Evolutionary conservation across 768 basidiomycete species (phyloP).

Genomic region (Tricholoma flavovirens): DNA sequence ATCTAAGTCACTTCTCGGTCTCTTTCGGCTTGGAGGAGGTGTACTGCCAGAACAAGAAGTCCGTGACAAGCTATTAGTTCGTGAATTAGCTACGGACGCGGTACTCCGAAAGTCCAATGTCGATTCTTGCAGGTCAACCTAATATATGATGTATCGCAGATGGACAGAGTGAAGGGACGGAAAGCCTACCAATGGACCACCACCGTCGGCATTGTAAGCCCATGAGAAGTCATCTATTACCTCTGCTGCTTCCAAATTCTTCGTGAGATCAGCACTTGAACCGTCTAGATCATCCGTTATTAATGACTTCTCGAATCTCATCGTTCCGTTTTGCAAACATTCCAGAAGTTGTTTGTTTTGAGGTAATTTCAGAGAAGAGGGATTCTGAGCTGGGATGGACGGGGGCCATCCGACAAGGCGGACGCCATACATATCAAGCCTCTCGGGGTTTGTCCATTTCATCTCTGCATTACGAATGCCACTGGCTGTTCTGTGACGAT

Average conservation of each 20-base stretch:
- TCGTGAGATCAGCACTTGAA: conserved; percentile 3
- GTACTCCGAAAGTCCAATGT: not conserved
- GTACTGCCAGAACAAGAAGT: not conserved
- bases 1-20: conserved; percentile 21
- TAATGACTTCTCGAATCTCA: conserved; percentile 40
- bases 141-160: conserved; percentile 2
- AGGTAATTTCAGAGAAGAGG: conserved; percentile 47
- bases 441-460: conserved; percentile 68
- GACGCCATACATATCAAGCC: conserved; percentile 52
- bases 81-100: not conserved
- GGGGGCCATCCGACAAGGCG: conserved; percentile 61
- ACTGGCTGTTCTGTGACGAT: conserved; percentile 38
- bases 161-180: not conserved
- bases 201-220: conserved; percentile 35
- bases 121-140: not conserved
- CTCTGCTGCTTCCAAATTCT: conserved; percentile 11
- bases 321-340: conserved; percentile 38
- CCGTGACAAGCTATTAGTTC: not conserved
- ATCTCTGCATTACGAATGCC: conserved; percentile 64
- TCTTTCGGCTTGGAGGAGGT: conserved; percentile 21
- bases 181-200: conserved; percentile 10
- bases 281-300: conserved; percentile 4
- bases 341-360: conserved; percentile 54
- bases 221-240: conserved; percentile 35
- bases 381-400: conserved; percentile 53